Base-by-base conservation (phyloP, 805 yeast species). In the Kodamaea kakaduensis region DNA sequence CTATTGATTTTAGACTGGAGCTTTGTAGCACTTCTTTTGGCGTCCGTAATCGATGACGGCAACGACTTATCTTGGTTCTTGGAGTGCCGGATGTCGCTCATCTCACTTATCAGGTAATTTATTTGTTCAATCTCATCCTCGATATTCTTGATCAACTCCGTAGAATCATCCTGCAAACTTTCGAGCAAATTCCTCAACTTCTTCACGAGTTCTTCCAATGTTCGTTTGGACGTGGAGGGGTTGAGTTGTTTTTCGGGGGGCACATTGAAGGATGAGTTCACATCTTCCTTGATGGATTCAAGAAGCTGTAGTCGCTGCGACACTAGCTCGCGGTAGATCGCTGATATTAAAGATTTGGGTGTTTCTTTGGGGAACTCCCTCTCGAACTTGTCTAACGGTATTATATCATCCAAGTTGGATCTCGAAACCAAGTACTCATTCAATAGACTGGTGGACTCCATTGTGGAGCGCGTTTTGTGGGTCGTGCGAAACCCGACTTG, bases 71-170 rank as follows among this genome's bases (percentile, higher is more conserved):
- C n/a, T n/a, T n/a, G n/a, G 8, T 40, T 9, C 14, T 47, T 42
- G 1, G 59, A 50, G 42, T 49, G 48, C 38, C 52, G 37, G 17
- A 64, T 34, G 20, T 58, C 66, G 34, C 52, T 51, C 24, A 62
- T 40, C 8, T 45, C 43, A 15, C 52, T 54, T 2, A 63, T 50
- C 8, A 42, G 20, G 5, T 21, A 24, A 4, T 38, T 20, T 9
- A 58, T 37, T 8, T 51, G 47, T 3, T 32, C 27, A 13, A 56
- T 32, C 30, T 43, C 46, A 8, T 25, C 15, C 4, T 35, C 39
- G 3, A 50, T 32, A 14, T 46, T 23, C 5, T 19, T 21, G 31
- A 61, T 54, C 1, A 56, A 21, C 4, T 29, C 19, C 3, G 36
- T 25, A 4, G 47, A 34, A 21, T 62, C 64, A 0, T 41, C 30